phyloP scores from a whole-genome alignment of 2,329 filamentous ascomycete species.

The Aaosphaeria pasadenensis region DNA sequence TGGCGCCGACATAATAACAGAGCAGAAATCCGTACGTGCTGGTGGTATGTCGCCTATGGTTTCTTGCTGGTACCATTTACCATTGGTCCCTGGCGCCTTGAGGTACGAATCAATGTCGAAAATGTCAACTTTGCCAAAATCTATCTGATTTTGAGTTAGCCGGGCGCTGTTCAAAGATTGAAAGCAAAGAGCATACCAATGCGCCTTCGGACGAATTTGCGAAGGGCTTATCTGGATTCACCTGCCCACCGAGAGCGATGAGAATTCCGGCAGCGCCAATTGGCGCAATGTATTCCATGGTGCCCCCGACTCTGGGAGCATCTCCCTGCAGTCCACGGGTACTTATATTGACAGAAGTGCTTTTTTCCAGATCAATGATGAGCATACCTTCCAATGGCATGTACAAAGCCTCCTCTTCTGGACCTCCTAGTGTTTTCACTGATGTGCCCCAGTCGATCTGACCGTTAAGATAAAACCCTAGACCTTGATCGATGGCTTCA shows the following conservation, averaged over 20 bases:
- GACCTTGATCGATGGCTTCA: slow-evolving; percentile 35
- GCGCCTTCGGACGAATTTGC: slow-evolving; percentile 13
- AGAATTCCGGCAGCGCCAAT: slow-evolving; percentile 39
- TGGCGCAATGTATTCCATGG: slow-evolving; percentile 35
- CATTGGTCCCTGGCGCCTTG: slow-evolving; percentile 23
- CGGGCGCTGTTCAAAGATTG: background rate
- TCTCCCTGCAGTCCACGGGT: slow-evolving; percentile 27
- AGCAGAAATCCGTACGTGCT: slow-evolving; percentile 45
- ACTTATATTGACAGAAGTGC: slow-evolving; percentile 38
- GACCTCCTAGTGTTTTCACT: slow-evolving; percentile 8
- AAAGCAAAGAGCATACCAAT: slow-evolving; percentile 19
- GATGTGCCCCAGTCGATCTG: slow-evolving; percentile 37
- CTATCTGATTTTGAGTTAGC: slow-evolving; percentile 3
- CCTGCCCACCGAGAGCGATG: slow-evolving; percentile 38
- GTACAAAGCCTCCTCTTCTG: slow-evolving; percentile 9
- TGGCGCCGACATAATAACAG: slow-evolving; percentile 38
- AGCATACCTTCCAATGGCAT: slow-evolving; percentile 39
- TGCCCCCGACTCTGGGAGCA: slow-evolving; percentile 35
- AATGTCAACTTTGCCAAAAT: slow-evolving; percentile 32
- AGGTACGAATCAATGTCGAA: slow-evolving; percentile 40
- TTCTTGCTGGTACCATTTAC: slow-evolving; percentile 43
- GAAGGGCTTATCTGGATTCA: slow-evolving; percentile 6
- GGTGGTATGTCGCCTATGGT: slow-evolving; percentile 42
- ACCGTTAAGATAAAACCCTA: slow-evolving; percentile 42
- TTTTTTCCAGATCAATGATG: slow-evolving; percentile 35